Evolutionary conservation across 805 yeast genomes (phyloP), one percentile per base, ranked within the genome.

Genomic region (Metschnikowia reukaufii): DNA sequence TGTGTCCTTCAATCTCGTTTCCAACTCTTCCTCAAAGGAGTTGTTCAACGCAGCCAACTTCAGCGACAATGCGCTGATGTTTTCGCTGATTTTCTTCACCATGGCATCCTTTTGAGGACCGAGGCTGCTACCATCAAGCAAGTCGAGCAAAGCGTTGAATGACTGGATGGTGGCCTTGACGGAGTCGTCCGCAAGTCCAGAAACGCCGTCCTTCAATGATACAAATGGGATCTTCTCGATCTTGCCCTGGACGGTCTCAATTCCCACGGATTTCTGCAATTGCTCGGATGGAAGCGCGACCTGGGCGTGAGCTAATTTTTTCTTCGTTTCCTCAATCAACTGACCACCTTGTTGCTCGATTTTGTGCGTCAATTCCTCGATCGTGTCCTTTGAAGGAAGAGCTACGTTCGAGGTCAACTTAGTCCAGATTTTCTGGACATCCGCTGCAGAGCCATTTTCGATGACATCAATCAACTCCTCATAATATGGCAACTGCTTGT

Each of bases 401-500:
- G 59, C 56, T 45, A 67, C 50, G 29, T 54, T 54, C 17, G 58
- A 43, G 12, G 46, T 13, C 34, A 66, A 35, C 1, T 52, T 46
- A 1, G 49, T 57, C 47, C 60, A 54, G 31, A 47, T 43, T 21
- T 50, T 50, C 48, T 62, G 50, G 37, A 70, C 19, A 41, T 69
- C 76, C 6, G 67, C 70, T 15, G 58, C 19, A 2, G 68, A 58
- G 6, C 71, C 73, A 36, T 61, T 56, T 53, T 72, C 76, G 36
- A 68, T 63, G 32, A 66, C 37, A 37, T 71, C 71, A 45, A 72
- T 56, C 37, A 70, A 52, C 53, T 69, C 72, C 50, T 72, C 77
- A 48, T 68, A 61, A 58, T 68, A 70, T 13, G 77, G 77, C 50
- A 69, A 65, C 46, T 71, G 69, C 43, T 70, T 56, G 55, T 72